phyloP scores from a whole-genome alignment of 2,329 filamentous ascomycete species.

The Trichoderma simmonsii region DNA sequence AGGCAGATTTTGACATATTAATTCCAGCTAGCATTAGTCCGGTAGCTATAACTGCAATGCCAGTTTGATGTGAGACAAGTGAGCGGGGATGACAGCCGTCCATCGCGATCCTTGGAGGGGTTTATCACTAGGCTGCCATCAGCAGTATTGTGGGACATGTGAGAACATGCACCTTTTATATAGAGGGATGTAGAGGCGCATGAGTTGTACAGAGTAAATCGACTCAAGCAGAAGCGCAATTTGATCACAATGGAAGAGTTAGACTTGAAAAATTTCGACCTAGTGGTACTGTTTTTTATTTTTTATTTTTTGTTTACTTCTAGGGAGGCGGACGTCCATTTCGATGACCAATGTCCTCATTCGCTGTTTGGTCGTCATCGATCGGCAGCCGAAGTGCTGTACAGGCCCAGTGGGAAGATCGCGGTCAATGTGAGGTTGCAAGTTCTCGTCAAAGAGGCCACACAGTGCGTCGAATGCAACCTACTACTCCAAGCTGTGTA shows the following conservation, averaged over 20 bases:
- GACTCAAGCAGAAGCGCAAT: background rate
- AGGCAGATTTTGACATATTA: background rate
- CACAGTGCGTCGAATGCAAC: background rate
- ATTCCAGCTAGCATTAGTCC: background rate
- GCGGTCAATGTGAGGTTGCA: background rate
- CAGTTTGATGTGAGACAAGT: background rate
- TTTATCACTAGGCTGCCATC: background rate
- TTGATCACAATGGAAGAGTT: background rate
- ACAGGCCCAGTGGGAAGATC: background rate
- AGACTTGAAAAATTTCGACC: background rate
- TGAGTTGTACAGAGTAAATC: background rate
- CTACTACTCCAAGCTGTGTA: background rate
- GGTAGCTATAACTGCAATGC: background rate
- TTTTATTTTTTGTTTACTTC: background rate
- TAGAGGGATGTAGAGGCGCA: background rate
- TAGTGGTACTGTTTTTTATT: background rate
- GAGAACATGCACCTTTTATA: background rate
- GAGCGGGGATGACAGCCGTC: background rate
- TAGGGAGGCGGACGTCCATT: background rate
- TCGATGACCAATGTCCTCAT: background rate
- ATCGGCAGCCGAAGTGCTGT: background rate
- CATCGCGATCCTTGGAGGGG: background rate
- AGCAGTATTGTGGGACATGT: background rate
- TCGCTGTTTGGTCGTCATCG: background rate
- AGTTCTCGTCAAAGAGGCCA: background rate